These are phyloP conservation scores for Sclerotinia spermophila DNA, from an alignment of 2,329 filamentous ascomycete genomes.

Conservation along the genomic window DNA sequence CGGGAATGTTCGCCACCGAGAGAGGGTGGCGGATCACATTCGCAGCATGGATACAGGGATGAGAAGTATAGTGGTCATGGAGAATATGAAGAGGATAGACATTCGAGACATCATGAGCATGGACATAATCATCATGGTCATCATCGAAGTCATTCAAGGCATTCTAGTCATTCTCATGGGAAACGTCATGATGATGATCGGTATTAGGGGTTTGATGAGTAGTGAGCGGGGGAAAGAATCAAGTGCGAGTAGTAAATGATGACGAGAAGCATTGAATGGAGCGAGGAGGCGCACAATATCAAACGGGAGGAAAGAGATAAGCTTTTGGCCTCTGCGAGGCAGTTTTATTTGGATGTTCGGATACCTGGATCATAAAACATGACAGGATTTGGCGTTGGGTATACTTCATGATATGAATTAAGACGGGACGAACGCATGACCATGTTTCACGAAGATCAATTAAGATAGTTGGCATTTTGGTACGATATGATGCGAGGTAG, in stretches of 20 bases:
- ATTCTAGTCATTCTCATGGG: constrained; percentile 2
- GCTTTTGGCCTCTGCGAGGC: background rate
- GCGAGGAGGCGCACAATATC: background rate
- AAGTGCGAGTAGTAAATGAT: background rate
- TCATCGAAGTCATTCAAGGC: constrained; percentile 2
- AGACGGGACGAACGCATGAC: background rate
- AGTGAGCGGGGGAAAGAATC: background rate
- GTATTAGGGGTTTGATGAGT: background rate
- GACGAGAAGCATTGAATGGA: background rate
- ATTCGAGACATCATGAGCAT: constrained; percentile 2
- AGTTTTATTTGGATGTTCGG: background rate
- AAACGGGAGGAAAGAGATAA: background rate
- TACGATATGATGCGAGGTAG: background rate
- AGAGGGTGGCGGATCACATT: background rate
- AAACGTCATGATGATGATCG: constrained; percentile 6
- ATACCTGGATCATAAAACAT: background rate
- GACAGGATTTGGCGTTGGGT: background rate
- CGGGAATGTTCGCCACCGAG: constrained; percentile 12
- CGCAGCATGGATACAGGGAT: background rate
- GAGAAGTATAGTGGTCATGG: constrained; percentile 11
- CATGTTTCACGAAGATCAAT: background rate
- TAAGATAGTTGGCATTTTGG: background rate
- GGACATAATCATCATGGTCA: constrained; percentile 1
- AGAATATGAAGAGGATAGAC: constrained; percentile 5
- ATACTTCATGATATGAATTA: background rate